Evolutionary conservation across 345 rosid genomes (phyloP).

Genomic region (Xanthoceras sorbifolium): DNA sequence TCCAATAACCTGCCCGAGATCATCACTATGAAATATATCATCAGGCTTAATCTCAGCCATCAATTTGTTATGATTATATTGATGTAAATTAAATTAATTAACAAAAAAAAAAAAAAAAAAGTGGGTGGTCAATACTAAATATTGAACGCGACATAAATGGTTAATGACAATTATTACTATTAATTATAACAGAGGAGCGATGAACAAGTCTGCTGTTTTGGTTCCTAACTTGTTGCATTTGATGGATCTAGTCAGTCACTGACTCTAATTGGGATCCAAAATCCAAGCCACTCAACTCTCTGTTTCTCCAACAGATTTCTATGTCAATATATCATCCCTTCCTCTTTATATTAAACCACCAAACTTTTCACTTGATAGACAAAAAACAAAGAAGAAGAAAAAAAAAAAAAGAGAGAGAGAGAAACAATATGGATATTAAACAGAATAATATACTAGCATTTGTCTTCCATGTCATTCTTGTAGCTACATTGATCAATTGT

Average conservation of each 20-base stretch:
- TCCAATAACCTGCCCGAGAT: too few relatives aligned
- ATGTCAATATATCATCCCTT: too few relatives aligned
- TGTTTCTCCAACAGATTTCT: neutral
- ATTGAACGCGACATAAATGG: too few relatives aligned
- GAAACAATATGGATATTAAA: neutral
- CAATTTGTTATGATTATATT: too few relatives aligned
- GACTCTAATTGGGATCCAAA: constrained; percentile 29
- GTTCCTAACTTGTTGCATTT: neutral
- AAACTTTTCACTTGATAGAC: neutral
- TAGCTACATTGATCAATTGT: constrained; percentile 18
- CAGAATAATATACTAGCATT: neutral
- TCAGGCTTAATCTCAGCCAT: too few relatives aligned
- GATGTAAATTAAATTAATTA: too few relatives aligned
- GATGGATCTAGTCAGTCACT: neutral
- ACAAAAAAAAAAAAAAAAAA: too few relatives aligned
- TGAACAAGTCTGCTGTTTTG: constrained; percentile 10
- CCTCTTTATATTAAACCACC: constrained; percentile 4
- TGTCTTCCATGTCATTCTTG: constrained; percentile 19
- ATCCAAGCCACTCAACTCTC: constrained; percentile 31
- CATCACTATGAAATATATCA: too few relatives aligned
- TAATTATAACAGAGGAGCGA: neutral
- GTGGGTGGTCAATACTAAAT: too few relatives aligned
- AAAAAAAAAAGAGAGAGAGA: neutral
- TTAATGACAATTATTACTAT: too few relatives aligned
- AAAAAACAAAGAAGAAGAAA: too few relatives aligned